Evolutionary conservation across 108 stramenopile genomes (phyloP), one percentile per base, ranked within the genome.

Genomic region (Pseudonitzschia multistriata): DNA sequence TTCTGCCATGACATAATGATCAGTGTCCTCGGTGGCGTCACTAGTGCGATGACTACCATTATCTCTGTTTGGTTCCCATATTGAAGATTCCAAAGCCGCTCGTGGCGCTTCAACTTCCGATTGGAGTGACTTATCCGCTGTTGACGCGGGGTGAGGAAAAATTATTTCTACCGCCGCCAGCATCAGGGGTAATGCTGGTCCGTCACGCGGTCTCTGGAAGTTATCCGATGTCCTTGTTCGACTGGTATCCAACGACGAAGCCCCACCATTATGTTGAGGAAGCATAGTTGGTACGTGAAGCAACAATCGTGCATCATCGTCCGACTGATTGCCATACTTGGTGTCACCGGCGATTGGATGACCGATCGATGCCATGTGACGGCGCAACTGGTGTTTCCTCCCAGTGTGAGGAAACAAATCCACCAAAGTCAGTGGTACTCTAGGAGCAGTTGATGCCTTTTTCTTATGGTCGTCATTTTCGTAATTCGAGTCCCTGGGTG

Each of bases 341-440:
- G 68, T 65, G 67, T 95, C 94, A 15, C 90, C 94, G 4, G 92
- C 88, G 79, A 92, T 92, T 11, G 94, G 91, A 77, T 95, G 94
- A 11, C 94, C 94, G 72, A 92, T 81, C 10, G 87, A 87, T 22
- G 91, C 90, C 75, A 86, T 82, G 67, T 95, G 93, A 29, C 87
- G 80, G 71, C 89, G 89, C 49, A 95, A 66, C 71, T 95, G 93
- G 79, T 95, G 93, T 36, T 84, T 89, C 52, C 93, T 67, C 0
- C 91, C 92, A 11, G 89, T 85, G 28, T 81, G 72, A 25, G 88
- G 91, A 21, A 48, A 66, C 66, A 89, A 72, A 35, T 65, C 60
- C 0, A 93, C 74, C 37, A 85, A 68, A 52, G 92, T 90, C 15
- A 88, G 84, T 4, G 81, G 81, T 50, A 52, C 25, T 7, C 37